A percentile compares a stretch with the other conserved stretches of the same genome.
These are phyloP conservation scores for Xylariaceae sp. DNA, from an alignment of 2,329 filamentous ascomycete species.

Conservation along the genomic window DNA sequence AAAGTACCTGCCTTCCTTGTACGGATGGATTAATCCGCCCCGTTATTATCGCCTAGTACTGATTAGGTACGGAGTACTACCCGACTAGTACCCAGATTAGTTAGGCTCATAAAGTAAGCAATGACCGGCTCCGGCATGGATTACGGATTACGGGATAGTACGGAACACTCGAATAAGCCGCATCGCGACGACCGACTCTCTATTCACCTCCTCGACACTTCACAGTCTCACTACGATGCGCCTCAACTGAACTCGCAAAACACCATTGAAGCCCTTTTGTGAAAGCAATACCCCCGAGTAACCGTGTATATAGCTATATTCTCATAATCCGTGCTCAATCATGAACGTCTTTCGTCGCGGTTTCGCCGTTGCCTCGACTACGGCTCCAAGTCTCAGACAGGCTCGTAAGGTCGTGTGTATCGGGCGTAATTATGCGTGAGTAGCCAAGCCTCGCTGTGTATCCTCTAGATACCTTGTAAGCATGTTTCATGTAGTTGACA, in stretches of 20 bases:
- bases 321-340: constrained; percentile 3
- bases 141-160: too few species aligned
- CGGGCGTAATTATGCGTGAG: constrained; percentile 91
- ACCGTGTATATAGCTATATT: constrained; percentile 11
- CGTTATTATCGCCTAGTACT: too few species aligned
- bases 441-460: not conserved
- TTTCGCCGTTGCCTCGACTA: constrained; percentile 34
- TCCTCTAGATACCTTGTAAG: not conserved
- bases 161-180: constrained; percentile 4
- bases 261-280: not conserved
- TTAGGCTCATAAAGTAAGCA: not conserved
- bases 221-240: not conserved
- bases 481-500: not conserved
- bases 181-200: constrained; percentile 12
- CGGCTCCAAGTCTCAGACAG: constrained; percentile 45
- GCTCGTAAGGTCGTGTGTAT: constrained; percentile 84
- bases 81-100: too few species aligned
- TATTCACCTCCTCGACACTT: not conserved
- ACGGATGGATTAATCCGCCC: too few species aligned
- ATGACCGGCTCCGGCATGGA: constrained; percentile 3
- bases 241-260: constrained; percentile 2
- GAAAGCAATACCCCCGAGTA: not conserved
- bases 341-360: constrained; percentile 35
- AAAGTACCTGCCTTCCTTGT: too few species aligned
- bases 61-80: too few species aligned